phyloP scores from a whole-genome alignment of 495 filamentous ascomycete genomes.

The Penicillium dipodomyicola region DNA sequence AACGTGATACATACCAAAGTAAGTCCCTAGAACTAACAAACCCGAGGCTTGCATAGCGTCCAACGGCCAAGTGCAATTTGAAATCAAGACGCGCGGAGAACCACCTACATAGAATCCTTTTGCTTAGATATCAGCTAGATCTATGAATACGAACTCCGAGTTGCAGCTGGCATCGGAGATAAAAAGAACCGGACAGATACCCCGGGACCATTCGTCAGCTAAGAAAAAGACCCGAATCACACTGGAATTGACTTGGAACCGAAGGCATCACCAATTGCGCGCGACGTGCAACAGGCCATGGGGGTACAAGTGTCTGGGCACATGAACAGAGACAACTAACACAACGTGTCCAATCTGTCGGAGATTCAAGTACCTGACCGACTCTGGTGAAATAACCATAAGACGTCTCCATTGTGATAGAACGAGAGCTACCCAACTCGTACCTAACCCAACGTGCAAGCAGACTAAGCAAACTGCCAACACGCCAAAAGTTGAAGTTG shows the following conservation, averaged over 20 bases:
- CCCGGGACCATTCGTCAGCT: background rate
- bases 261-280: background rate
- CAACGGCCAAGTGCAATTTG: background rate
- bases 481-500: background rate
- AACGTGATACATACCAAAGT: background rate
- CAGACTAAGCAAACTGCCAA: background rate
- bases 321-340: background rate
- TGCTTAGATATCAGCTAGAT: background rate
- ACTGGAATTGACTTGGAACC: background rate
- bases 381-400: background rate
- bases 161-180: background rate
- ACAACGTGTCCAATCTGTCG: background rate
- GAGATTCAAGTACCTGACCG: background rate
- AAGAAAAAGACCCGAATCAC: background rate
- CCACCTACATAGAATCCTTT: background rate
- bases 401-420: background rate
- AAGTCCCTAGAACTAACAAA: background rate
- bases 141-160: background rate
- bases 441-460: conserved; percentile 1
- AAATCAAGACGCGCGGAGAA: background rate
- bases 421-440: background rate
- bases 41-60: background rate
- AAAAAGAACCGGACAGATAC: background rate
- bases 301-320: background rate
- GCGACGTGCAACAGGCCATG: background rate